Conservation (phyloP, 2,329 filamentous ascomycete genomes). For the Apiospora hydei region DNA sequence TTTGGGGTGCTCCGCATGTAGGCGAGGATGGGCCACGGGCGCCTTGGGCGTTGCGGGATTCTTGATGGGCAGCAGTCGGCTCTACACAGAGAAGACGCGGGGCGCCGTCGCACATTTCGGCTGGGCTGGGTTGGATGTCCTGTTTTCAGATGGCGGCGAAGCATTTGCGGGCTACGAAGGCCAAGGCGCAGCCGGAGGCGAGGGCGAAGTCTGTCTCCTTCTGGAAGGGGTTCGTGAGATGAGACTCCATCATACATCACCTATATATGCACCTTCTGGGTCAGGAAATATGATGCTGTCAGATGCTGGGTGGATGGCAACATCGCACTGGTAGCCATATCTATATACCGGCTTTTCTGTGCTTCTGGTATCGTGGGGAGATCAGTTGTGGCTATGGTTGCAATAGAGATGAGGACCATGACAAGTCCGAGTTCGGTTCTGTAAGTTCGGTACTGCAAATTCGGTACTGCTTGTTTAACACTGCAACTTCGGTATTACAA, state of each 20-base stretch:
- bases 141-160: conserved; percentile 35
- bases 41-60: conserved; percentile 31
- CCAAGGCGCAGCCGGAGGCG: conserved; percentile 31
- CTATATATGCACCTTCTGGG: not conserved
- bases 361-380: too few relatives aligned
- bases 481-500: not conserved
- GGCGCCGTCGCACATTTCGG: conserved; percentile 30
- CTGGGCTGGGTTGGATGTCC: conserved; percentile 30
- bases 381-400: not conserved
- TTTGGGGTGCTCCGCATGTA: conserved; percentile 30
- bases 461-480: too few relatives aligned
- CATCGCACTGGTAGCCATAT: not conserved
- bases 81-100: conserved; percentile 29
- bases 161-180: conserved; percentile 32
- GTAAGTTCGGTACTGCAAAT: too few relatives aligned
- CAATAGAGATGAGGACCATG: not conserved
- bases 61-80: conserved; percentile 31
- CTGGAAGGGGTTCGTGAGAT: conserved; percentile 25
- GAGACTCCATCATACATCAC: not conserved
- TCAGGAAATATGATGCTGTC: not conserved
- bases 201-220: conserved; percentile 32
- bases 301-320: not conserved
- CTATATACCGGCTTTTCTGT: too few relatives aligned
- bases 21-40: conserved; percentile 27
- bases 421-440: not conserved